These are phyloP conservation scores for Lachnellula hyalina DNA, from an alignment of 2,329 filamentous ascomycete species.

Conservation along the genomic window DNA sequence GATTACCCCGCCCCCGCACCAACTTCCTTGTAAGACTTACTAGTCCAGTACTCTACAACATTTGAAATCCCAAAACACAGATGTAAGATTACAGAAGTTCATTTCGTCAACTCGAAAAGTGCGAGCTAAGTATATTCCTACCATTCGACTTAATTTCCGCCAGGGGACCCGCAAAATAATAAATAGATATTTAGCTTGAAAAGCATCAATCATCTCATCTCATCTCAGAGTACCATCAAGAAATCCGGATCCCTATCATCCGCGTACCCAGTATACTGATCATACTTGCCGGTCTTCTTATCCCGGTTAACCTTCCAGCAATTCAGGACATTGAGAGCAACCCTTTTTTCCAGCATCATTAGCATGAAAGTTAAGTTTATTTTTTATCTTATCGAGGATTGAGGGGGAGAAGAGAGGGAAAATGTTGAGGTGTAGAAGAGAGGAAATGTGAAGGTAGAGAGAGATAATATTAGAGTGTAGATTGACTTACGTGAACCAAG, in stretches of 20 bases:
- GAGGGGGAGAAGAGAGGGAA: too few relatives aligned
- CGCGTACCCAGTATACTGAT: constrained; percentile 48
- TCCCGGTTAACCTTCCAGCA: constrained; percentile 60
- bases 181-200: neutral
- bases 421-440: too few relatives aligned
- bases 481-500: constrained; percentile 57
- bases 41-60: too few relatives aligned
- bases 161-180: neutral
- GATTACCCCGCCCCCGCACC: neutral
- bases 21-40: too few relatives aligned
- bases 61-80: neutral
- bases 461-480: too few relatives aligned
- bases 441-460: too few relatives aligned
- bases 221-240: constrained; percentile 50
- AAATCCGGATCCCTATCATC: constrained; percentile 62
- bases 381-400: too few relatives aligned
- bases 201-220: constrained; percentile 30
- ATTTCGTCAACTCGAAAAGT: neutral
- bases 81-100: neutral
- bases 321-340: constrained; percentile 55
- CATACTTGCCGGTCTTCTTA: constrained; percentile 55
- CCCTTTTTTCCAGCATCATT: constrained; percentile 34
- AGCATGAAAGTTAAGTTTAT: neutral
- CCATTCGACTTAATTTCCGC: neutral
- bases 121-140: too few relatives aligned